phyloP scores from a whole-genome alignment of 768 basidiomycete genomes.

The Russula olivacea region DNA sequence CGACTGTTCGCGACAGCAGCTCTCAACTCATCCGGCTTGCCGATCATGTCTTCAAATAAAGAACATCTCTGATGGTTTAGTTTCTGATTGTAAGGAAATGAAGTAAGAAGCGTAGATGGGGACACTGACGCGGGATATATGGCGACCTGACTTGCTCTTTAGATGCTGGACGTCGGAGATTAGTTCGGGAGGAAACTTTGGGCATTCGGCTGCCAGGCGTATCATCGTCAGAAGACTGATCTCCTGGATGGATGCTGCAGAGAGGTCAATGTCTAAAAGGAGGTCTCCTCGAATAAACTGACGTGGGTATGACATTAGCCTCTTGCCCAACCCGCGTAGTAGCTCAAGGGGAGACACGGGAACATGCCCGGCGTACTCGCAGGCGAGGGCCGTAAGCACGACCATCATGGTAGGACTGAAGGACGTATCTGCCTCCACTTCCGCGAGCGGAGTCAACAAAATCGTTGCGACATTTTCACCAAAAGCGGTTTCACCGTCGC shows the following conservation, averaged over 20 bases:
- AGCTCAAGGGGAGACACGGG: conserved; percentile 46
- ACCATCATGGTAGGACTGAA: conserved; percentile 56
- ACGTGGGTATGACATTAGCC: conserved; percentile 42
- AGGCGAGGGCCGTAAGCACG: conserved; percentile 61
- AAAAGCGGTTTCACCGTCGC: conserved; percentile 33
- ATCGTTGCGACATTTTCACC: conserved; percentile 36
- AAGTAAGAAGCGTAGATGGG: neutral
- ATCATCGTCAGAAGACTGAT: conserved; percentile 68
- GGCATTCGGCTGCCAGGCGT: conserved; percentile 54
- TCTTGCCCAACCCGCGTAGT: conserved; percentile 41
- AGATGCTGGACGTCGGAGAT: conserved; percentile 39
- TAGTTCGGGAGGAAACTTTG: conserved; percentile 45
- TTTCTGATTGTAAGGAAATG: neutral
- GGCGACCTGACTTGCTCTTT: conserved; percentile 41
- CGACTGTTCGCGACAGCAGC: conserved; percentile 44
- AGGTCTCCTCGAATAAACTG: conserved; percentile 26
- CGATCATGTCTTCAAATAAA: conserved; percentile 52
- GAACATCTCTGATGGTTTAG: conserved; percentile 52
- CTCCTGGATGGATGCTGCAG: conserved; percentile 64
- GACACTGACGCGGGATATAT: conserved; percentile 50
- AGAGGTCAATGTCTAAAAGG: conserved; percentile 6
- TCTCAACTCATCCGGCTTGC: conserved; percentile 41
- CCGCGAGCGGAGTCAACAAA: conserved; percentile 19
- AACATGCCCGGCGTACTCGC: conserved; percentile 50
- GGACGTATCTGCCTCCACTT: conserved; percentile 23